Conservation (phyloP, 192 early-diverging fungal species). For the Rhizoclosmatium globosum region DNA sequence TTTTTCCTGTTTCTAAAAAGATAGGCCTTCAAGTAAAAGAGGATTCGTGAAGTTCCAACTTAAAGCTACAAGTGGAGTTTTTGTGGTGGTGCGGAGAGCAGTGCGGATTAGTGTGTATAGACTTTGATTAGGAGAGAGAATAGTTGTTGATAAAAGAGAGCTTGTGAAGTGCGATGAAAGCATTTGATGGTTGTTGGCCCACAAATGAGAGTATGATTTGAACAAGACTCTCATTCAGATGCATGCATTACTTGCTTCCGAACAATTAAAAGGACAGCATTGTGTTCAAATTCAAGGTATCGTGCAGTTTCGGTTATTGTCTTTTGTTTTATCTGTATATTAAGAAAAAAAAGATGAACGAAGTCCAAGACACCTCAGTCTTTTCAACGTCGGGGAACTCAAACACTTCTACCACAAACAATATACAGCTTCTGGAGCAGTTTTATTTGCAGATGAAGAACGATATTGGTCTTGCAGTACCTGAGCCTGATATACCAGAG, state of each 20-base stretch:
- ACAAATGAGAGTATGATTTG: neutral
- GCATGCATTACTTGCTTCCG: neutral
- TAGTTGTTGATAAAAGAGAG: neutral
- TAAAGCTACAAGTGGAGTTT: slow-evolving; percentile 10
- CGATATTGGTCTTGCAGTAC: too few species aligned
- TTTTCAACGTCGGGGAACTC: too few species aligned
- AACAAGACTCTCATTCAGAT: neutral
- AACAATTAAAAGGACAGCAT: slow-evolving; percentile 6
- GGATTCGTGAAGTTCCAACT: slow-evolving; percentile 1
- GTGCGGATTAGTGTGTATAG: neutral
- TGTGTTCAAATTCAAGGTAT: neutral
- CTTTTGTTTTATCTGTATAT: too few species aligned
- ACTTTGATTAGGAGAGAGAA: slow-evolving; percentile 14
- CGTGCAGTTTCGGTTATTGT: neutral
- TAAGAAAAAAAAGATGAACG: too few species aligned
- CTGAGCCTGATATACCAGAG: too few species aligned
- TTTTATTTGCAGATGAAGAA: too few species aligned
- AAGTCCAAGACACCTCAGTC: too few species aligned
- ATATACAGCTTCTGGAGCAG: too few species aligned
- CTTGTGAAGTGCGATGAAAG: slow-evolving; percentile 17
- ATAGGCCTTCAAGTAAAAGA: neutral
- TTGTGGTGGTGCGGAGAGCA: slow-evolving; percentile 1
- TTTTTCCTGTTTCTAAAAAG: too few species aligned
- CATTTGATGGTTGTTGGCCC: neutral
- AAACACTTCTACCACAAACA: too few species aligned